Percentiles rank a stretch among this genome's conserved stretches.
Evolutionary conservation across 495 filamentous ascomycete species (phyloP).

Genomic region (Tuber brumale): DNA sequence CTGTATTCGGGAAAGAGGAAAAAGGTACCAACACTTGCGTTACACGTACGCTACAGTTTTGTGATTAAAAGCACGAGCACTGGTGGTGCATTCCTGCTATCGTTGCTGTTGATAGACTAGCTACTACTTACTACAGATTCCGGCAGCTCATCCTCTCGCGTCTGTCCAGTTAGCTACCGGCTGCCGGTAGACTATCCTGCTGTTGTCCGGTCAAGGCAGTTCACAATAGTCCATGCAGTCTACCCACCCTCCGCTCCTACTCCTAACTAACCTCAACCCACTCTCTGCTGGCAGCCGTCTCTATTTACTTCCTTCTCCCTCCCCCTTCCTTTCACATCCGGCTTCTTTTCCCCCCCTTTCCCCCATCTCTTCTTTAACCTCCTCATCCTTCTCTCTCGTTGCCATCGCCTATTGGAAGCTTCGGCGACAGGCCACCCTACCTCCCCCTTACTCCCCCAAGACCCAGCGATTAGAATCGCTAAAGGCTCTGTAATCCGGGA

Average conservation of each 20-base stretch:
- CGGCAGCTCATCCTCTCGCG: neutral
- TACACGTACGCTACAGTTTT: neutral
- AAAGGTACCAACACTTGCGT: no score
- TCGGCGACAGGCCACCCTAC: neutral
- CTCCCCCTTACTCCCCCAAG: neutral
- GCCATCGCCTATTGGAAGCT: neutral
- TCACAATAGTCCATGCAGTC: conserved; percentile 24
- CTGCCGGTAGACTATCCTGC: neutral
- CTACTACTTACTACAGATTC: neutral
- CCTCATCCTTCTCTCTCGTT: neutral
- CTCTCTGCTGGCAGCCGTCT: conserved; percentile 20
- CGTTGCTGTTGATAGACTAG: neutral
- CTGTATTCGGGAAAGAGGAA: neutral
- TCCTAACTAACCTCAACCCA: conserved; percentile 14
- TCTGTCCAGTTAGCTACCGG: neutral
- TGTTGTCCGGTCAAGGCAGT: conserved; percentile 16
- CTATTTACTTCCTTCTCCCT: conserved; percentile 5
- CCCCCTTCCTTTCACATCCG: conserved; percentile 5
- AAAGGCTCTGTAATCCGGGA: neutral
- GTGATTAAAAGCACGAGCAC: neutral
- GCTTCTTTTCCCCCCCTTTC: conserved; percentile 15
- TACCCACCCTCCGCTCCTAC: conserved; percentile 29
- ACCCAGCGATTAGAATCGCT: neutral
- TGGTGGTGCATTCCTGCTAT: neutral
- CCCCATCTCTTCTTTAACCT: conserved; percentile 18